These are phyloP conservation scores for Monosporozyma servazzii DNA, from an alignment of 805 yeast species.

Conservation along the genomic window DNA sequence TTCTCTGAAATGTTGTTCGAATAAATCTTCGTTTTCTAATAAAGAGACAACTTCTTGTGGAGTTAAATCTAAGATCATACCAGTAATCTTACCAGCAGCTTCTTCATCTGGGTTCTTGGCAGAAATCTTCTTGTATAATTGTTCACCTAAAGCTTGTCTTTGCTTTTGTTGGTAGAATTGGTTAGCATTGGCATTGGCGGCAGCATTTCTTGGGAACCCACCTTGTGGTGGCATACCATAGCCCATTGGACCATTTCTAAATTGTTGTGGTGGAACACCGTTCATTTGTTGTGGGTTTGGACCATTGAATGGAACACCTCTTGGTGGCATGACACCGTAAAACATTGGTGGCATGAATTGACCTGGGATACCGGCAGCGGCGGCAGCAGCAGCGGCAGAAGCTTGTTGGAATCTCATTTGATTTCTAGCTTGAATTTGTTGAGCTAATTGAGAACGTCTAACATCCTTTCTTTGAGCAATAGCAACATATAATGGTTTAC, in stretches of 20 bases:
- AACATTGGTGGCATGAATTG: slow-evolving; percentile 35
- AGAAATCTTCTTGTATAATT: slow-evolving; percentile 84
- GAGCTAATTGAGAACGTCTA: slow-evolving; percentile 92
- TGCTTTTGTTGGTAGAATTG: slow-evolving; percentile 76
- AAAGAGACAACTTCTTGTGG: slow-evolving; percentile 81
- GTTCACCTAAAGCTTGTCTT: slow-evolving; percentile 97
- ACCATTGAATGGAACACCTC: slow-evolving; percentile 72
- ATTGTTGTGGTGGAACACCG: slow-evolving; percentile 61
- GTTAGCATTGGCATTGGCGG: slow-evolving; percentile 20
- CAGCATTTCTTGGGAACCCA: slow-evolving; percentile 35
- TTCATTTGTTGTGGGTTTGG: slow-evolving; percentile 78
- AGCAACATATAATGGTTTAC: slow-evolving; percentile 96
- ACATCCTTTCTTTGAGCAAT: slow-evolving; percentile 98
- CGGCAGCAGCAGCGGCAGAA: slow-evolving; percentile 41
- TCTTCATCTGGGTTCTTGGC: slow-evolving; percentile 83
- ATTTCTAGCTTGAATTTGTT: slow-evolving; percentile 96
- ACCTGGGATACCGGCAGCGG: slow-evolving; percentile 33
- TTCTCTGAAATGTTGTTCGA: slow-evolving; percentile 86
- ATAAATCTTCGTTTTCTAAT: slow-evolving; percentile 81
- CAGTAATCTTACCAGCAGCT: slow-evolving; percentile 97
- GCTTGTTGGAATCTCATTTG: slow-evolving; percentile 98
- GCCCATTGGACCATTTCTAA: slow-evolving; percentile 59
- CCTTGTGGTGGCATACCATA: slow-evolving; percentile 79
- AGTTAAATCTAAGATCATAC: slow-evolving; percentile 96
- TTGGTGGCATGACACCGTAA: slow-evolving; percentile 57